Evolutionary conservation across 495 filamentous ascomycete genomes (phyloP), one percentile per base, ranked within the genome.

Genomic region (Aspergillus sclerotiicarbonarius): DNA sequence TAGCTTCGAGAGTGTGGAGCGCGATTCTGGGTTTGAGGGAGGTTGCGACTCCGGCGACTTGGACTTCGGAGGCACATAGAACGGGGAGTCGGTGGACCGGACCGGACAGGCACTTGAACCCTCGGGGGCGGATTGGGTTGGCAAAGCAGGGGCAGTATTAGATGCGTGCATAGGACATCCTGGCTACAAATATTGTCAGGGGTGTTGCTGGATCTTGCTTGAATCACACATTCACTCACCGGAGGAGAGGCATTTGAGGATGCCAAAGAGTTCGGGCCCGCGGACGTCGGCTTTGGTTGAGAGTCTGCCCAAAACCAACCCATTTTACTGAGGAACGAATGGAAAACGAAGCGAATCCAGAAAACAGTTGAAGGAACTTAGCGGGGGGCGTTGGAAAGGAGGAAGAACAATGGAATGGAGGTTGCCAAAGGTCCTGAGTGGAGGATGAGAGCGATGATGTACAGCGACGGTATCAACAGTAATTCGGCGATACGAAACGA

Each of bases 291-390:
- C 30, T 71, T 76, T 54, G 69, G 71, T 59, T 68, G 70, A 47
- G 83, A 68, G 62, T 98, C 92, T 73, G 92, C 89, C 94, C 94
- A 98, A 64, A 98, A 98, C 95, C 95, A 98, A 60, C 94, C 94
- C 94, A 98, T 97, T 46, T 60, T 69, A 21, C 12, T 8, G 53
- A n/a, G n/a, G 58, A 50, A 41, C 18, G 8, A 10, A 29, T 32
- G n/a, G 39, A 56, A 35, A 48, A 47, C 59, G 9, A 50, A 53
- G 18, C 1, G 29, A 46, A 49, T 20, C 5, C 13, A 41, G 30
- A 32, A 29, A 18, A 32, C n/a, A 30, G 39, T 6, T 5, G 31
- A 20, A 6, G 6, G 15, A 13, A 41, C 7, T 1, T 1, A 49
- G n/a, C n/a, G n/a, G 2, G 25, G 25, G 25, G 2, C 2, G 25